phyloP scores from a whole-genome alignment of 2,329 filamentous ascomycete species.

The Didymella segeticola region DNA sequence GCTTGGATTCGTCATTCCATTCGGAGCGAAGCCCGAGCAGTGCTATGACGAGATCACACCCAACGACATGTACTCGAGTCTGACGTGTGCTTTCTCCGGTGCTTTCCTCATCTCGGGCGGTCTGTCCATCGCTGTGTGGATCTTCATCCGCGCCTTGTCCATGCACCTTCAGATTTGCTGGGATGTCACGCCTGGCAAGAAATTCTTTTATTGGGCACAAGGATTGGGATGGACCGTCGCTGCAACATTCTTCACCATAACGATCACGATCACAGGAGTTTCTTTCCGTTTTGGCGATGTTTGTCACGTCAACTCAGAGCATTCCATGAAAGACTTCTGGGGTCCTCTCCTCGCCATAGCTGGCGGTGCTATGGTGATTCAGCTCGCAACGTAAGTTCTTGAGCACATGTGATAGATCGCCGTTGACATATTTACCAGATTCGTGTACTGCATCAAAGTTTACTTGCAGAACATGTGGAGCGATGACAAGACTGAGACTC shows the following conservation, averaged over 20 bases:
- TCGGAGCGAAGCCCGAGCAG: conserved; percentile 78
- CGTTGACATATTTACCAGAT: conserved; percentile 39
- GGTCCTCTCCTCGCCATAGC: conserved; percentile 83
- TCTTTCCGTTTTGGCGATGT: conserved; percentile 91
- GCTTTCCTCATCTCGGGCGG: conserved; percentile 86
- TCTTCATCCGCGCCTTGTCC: conserved; percentile 86
- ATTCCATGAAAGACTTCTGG: conserved; percentile 88
- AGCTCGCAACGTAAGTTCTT: conserved; percentile 76
- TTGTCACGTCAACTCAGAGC: conserved; percentile 91
- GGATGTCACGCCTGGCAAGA: conserved; percentile 86
- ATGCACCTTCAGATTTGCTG: conserved; percentile 98
- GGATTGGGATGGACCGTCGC: conserved; percentile 85
- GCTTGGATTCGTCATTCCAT: conserved; percentile 89
- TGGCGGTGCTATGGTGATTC: conserved; percentile 76
- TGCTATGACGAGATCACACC: conserved; percentile 93
- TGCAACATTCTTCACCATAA: conserved; percentile 74
- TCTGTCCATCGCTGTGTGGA: conserved; percentile 84
- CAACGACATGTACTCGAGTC: conserved; percentile 83
- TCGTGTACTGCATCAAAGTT: conserved; percentile 88
- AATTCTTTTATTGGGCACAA: conserved; percentile 88
- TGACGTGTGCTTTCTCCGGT: conserved; percentile 87
- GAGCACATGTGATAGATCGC: neutral
- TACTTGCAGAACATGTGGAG: conserved; percentile 81
- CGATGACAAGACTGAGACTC: conserved; percentile 73
- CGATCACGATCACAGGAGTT: conserved; percentile 84